Evolutionary conservation across 1,284 basidiomycete genomes (phyloP), one percentile per base, ranked within the genome.

Genomic region (Ustilago xerochloae): DNA sequence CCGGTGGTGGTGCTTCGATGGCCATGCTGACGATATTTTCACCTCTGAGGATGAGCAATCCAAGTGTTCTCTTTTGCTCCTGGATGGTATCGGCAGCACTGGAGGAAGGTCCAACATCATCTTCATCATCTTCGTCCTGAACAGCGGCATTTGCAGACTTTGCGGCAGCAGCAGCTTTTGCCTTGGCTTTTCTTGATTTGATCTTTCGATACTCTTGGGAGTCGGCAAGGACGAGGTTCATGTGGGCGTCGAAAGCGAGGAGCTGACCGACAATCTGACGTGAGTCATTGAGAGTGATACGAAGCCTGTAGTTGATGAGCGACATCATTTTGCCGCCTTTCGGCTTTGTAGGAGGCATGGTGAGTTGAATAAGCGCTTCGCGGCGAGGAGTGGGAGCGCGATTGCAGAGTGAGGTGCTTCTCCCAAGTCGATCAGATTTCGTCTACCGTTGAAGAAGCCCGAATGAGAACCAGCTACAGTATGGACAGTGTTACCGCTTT

Each of bases 201-300:
- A 82, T 61, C 54, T 78, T 72, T 26, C 82, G 75, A 41, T 81
- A 84, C 56, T 84, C 82, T 64, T 84, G 80, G 20, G 81, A 80
- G 79, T 99, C 96, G 13, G 95, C 94, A 58, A 99, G 87, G 52
- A 99, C 97, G 78, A 99, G 89, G 87, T 99, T 99, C 96, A 99
- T 99, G 87, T 99, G 97, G 82, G 93, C 91, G 88, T 99, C 97
- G 85, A 98, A 99, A 52, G 97, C 97, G 83, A 99, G 91, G 92
- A 99, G 96, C 87, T 98, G 97, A 48, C 97, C 97, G 45, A 93
- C 93, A 79, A 99, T 88, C 63, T 93, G 90, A 84, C 97, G 92
- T 63, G 94, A 94, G 86, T 99, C 97, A 90, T 97, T 98, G 86
- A 99, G 91, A 59, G 95, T 97, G 71, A 99, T 91, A 87, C 93